Conservation (phyloP, 139 green algal genomes). For the Pycnococcus provasolii region DNA sequence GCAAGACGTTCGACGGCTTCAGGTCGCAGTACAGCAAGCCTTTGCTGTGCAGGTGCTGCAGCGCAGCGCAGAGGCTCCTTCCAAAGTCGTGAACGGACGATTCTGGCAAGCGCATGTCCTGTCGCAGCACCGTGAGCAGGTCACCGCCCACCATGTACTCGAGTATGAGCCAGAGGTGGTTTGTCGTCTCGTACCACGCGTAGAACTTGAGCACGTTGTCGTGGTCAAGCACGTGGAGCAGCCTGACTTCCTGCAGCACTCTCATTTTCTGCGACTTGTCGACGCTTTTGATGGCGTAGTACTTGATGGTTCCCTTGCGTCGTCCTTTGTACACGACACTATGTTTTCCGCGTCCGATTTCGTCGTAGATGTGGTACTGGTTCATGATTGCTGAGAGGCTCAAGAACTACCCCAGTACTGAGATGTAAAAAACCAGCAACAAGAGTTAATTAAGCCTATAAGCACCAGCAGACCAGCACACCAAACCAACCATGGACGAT, state of each 20-base stretch:
- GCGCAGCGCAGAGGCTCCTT: conserved; percentile 53
- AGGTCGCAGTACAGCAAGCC: conserved; percentile 81
- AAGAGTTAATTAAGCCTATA: too few relatives aligned
- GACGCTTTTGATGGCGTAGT: conserved; percentile 88
- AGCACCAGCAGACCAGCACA: too few relatives aligned
- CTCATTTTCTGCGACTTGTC: conserved; percentile 69
- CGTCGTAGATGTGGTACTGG: conserved; percentile 67
- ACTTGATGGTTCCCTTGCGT: conserved; percentile 84
- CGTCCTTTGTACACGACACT: conserved; percentile 86
- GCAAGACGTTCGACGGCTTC: conserved; percentile 84
- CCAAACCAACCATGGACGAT: too few relatives aligned
- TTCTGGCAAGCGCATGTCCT: conserved; percentile 75
- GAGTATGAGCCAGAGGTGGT: conserved; percentile 94
- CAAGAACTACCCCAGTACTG: too few relatives aligned
- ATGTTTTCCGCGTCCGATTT: conserved; percentile 77
- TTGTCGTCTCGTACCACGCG: conserved; percentile 90
- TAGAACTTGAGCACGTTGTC: conserved; percentile 83
- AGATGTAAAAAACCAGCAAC: too few relatives aligned
- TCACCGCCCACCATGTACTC: conserved; percentile 94
- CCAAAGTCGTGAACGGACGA: conserved; percentile 72
- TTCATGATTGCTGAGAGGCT: conserved; percentile 25
- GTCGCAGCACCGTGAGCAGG: conserved; percentile 65
- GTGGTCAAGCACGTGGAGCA: conserved; percentile 74
- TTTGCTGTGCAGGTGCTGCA: conserved; percentile 65
- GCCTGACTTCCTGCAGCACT: conserved; percentile 77